Evolutionary conservation across 1,284 basidiomycete genomes (phyloP), one percentile per base, ranked within the genome.

Genomic region (Sporisorium exsertum): DNA sequence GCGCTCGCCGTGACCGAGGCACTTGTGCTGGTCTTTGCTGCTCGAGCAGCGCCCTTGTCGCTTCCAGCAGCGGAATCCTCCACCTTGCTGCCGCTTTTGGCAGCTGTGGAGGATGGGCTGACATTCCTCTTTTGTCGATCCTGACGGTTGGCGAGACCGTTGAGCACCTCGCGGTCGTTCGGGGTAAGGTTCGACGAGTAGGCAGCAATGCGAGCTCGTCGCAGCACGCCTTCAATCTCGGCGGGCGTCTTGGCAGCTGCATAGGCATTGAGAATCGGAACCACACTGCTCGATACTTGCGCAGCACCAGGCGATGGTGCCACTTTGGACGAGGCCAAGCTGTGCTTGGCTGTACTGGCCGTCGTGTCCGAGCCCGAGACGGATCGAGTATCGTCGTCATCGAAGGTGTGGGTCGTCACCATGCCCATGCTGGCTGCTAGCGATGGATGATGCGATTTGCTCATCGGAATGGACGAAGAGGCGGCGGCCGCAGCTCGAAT

Each of bases 361-460:
- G 70, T 77, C 9, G 61, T 56, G 51, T 75, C 72, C 0, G 74
- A 79, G 43, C 73, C 64, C 16, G 64, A 64, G 47, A 69, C 52
- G 5, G 72, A 79, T 12, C 52, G 61, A 1, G 55, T 40, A 5
- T 79, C 77, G 33, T 76, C 76, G 13, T 77, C 79, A 18, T 66
- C 64, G 20, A 58, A 26, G 20, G 63, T 46, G 27, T 70, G 62
- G 0, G 64, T 47, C 18, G 68, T 42, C 0, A 33, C 35, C 61
- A 82, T 79, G 57, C 81, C 81, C 64, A 83, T 72, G 67, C 74
- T 81, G 24, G 81, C 77, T 6, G 80, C 80, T 13, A 83, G 64
- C 16, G 81, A 80, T 1, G 78, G 58, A n/a, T 72, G 68, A 27
- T 69, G 72, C 45, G 80, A 67, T 52, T 79, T 80, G 71, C 78